Conservation (phyloP, 1,139 yeast species). For the Blastobotrys proliferans region DNA sequence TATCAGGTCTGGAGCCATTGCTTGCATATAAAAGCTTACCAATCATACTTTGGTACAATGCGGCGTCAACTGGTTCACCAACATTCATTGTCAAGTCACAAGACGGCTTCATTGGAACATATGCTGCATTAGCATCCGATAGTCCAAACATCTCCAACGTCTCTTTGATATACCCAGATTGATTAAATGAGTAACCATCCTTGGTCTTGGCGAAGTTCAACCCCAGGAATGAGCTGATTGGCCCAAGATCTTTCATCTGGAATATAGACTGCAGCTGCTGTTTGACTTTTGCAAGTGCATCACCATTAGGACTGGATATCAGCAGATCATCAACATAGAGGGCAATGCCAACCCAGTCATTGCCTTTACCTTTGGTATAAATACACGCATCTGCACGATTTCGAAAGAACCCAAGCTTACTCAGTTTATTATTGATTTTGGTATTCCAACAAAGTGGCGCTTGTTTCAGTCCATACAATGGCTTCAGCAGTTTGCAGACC, state of each 20-base stretch:
- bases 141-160: not conserved
- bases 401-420: slow-evolving; percentile 10
- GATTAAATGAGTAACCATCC: too few species aligned
- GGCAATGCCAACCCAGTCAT: not conserved
- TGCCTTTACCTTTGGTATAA: not conserved
- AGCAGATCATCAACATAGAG: slow-evolving; percentile 4
- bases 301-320: not conserved
- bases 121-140: not conserved
- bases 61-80: too few species aligned
- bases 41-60: slow-evolving; percentile 1
- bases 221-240: too few species aligned
- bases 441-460: slow-evolving; percentile 26
- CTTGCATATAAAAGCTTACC: not conserved
- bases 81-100: too few species aligned
- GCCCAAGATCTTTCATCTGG: slow-evolving; percentile 1
- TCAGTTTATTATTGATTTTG: not conserved
- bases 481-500: slow-evolving; percentile 22
- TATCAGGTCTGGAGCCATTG: not conserved
- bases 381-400: not conserved
- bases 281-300: not conserved
- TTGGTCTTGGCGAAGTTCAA: too few species aligned
- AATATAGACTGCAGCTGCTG: not conserved
- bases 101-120: not conserved
- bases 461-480: slow-evolving; percentile 26
- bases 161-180: too few species aligned